Base-by-base conservation (phyloP, 805 yeast species). In the Starmerella cellae region DNA sequence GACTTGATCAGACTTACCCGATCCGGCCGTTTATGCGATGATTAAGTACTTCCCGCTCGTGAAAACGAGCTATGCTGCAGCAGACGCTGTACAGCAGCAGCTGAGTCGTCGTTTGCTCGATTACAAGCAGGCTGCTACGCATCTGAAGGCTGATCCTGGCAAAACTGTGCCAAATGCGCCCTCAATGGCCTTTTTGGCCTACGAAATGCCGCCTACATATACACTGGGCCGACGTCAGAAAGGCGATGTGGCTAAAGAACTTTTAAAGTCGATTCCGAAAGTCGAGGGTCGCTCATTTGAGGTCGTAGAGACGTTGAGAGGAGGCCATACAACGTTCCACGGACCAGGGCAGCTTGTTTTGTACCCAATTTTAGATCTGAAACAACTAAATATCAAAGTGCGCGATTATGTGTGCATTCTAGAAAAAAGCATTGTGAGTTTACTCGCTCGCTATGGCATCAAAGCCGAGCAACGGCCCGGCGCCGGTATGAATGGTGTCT, bases 261-360 rank as follows among this genome's bases (percentile, higher is more conserved):
- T 56, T 40, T 47, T 35, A 47, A 56, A 48, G 37, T 31, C 35
- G 14, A 17, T 31, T 9, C 46, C 35, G 51, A 58, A 60, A 23
- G 43, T 39, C 17, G 14, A 22, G 6, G 30, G 23, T 5, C 42
- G 44, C 9, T 28, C 39, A 17, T 79, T 85, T 14, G 68, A 68
- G 24, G 82, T 75, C 55, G 70, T 77, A n/a, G 88, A 82, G 53
- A 72, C 91, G 0, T 75, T 75, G 41, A 67, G 99, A 47, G 99
- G 99, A 14, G 99, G 99, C 0, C 94, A 91, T 58, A 75, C 91
- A 1, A 91, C 98, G 0, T 91, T 82, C 67, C 99, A 91, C 63
- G 97, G 97, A 0, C 81, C 91, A 1, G 98, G 98, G 0, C 99
- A 91, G 60, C 57, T 84, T 30, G 95, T 87, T 2, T 75, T 83